Conservation (phyloP, 2,329 filamentous ascomycete species). For the Rhexocercosporidium sp. region DNA sequence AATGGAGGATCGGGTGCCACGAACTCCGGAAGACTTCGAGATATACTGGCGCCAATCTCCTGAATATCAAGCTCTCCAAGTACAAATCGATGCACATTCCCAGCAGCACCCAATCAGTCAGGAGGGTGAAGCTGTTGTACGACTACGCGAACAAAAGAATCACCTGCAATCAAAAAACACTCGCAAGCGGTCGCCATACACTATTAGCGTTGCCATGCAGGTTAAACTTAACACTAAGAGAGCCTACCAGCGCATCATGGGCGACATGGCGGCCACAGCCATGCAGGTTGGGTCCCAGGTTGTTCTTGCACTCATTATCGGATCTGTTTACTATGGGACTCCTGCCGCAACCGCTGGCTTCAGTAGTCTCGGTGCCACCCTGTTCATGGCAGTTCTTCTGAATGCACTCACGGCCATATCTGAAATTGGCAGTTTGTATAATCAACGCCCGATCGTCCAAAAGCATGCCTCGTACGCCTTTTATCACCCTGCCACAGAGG, state of each 20-base stretch:
- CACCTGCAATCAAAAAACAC: conserved; percentile 52
- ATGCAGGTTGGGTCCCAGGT: conserved; percentile 42
- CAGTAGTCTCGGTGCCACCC: conserved; percentile 64
- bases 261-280: conserved; percentile 73
- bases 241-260: conserved; percentile 77
- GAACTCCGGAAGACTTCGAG: conserved; percentile 61
- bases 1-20: conserved; percentile 61
- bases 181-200: conserved; percentile 79
- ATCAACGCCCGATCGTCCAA: conserved; percentile 89
- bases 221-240: conserved; percentile 80
- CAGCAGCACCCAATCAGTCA: conserved; percentile 39
- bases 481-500: conserved; percentile 89
- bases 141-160: background rate
- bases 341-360: conserved; percentile 58
- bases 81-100: conserved; percentile 61
- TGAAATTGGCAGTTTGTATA: conserved; percentile 76
- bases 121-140: background rate
- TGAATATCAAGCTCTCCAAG: conserved; percentile 47
- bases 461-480: conserved; percentile 88
- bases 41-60: conserved; percentile 55
- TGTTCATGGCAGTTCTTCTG: conserved; percentile 72
- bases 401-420: conserved; percentile 67
- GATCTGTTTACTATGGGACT: conserved; percentile 68
- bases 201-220: conserved; percentile 78
- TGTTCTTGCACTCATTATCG: conserved; percentile 66